A percentile compares a stretch with the other conserved stretches of the same genome.
These are phyloP conservation scores for Zygosaccharomyces bisporus DNA, from an alignment of 805 yeast species.

Conservation along the genomic window DNA sequence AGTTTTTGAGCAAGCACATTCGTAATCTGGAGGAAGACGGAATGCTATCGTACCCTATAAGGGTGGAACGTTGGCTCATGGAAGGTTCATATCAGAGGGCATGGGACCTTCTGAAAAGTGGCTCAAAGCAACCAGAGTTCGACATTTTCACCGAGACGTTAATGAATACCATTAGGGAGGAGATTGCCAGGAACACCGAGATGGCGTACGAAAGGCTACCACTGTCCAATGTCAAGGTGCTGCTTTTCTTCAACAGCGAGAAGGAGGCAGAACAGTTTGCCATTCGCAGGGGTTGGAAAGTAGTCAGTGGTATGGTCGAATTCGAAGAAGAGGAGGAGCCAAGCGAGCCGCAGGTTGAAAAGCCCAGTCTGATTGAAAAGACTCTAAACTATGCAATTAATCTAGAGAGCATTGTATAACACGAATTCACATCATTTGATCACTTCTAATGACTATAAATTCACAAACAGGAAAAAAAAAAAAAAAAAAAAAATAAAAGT, in stretches of 20 bases:
- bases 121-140: conserved; percentile 60
- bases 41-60: conserved; percentile 77
- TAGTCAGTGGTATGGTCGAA: conserved; percentile 48
- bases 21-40: conserved; percentile 57
- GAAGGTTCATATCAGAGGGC: conserved; percentile 95
- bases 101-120: conserved; percentile 59
- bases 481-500: too few relatives aligned
- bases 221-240: conserved; percentile 72
- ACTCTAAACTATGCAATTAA: conserved; percentile 85
- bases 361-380: conserved; percentile 51
- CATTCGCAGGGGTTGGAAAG: conserved; percentile 53
- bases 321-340: conserved; percentile 41
- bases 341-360: conserved; percentile 10
- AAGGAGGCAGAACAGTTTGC: conserved; percentile 53
- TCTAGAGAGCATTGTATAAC: conserved; percentile 82
- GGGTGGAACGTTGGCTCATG: conserved; percentile 88
- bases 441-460: too few relatives aligned
- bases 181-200: conserved; percentile 81
- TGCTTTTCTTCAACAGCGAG: conserved; percentile 66
- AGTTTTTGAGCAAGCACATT: conserved; percentile 52
- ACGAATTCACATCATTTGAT: not conserved
- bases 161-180: conserved; percentile 74
- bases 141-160: conserved; percentile 71
- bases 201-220: conserved; percentile 74
- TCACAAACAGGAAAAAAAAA: too few relatives aligned